Base-by-base conservation (phyloP, 441 rosid species). In the Metrosideros polymorpha region DNA sequence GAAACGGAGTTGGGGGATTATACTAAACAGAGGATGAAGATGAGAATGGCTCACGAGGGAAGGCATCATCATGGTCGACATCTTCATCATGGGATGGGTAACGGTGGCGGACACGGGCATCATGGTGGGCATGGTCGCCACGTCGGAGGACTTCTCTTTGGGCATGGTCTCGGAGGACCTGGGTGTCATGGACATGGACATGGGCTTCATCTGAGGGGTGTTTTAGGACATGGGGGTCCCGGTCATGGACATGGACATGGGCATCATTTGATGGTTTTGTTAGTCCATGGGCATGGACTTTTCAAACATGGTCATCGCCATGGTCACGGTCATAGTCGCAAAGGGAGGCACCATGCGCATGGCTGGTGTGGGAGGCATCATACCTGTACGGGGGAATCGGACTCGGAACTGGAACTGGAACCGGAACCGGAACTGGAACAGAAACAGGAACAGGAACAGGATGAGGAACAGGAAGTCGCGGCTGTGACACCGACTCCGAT, bases 321-420 rank as follows among this genome's bases (percentile, higher is more conserved):
- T 45, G 71, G 39, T 61, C 39, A 6, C 22, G 35, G 39, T 15
- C 71, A 61, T 7, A 22, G 66, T 0, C 66, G 29, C 5, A 59
- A 61, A 30, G 10, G 71, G 35, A 15, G 35, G 66, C 12, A 35
- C 66, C 66, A 59, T 59, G 66, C 66, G 4, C 66, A 59, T 59
- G 66, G 66, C 7, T 19, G 19, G 35, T 59, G 17, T 5, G 19
- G 35, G 35, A 59, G 19, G 66, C 9, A 19, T 59, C 4, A 59
- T 0, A 14, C 35, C 66, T 14, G 0, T 14, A 0, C 9, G 7
- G 39, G 30, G 71, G 19, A 3, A 7, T 9, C 10, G 5, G 71
- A 29, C 14, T 9, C 32, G 4, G 2, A n/a, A n/a, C n/a, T n/a
- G n/a, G n/a, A n/a, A n/a, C n/a, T n/a, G n/a, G n/a, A n/a, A n/a